Evolutionary conservation across 1,284 basidiomycete species (phyloP), one percentile per base, ranked within the genome.

Genomic region (Ganoderma lingzhi): DNA sequence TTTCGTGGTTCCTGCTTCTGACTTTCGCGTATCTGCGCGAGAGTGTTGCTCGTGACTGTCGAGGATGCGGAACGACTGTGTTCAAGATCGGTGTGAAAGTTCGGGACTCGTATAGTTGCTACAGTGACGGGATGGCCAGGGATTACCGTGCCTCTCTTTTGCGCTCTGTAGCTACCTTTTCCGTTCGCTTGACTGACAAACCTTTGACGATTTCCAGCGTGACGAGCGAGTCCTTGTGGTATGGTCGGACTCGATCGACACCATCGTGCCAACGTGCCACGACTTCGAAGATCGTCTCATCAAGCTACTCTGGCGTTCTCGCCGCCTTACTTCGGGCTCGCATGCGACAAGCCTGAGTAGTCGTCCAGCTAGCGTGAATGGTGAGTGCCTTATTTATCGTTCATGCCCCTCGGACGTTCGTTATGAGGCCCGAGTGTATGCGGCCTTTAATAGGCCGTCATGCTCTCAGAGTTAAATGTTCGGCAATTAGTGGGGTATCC

Each of bases 201-300:
- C 10, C 10, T 41, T 41, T 37, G 10, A 6, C 6, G 14, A 55
- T n/a, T 32, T 44, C 19, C 72, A 93, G 91, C 89, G 93, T 61
- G 88, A 90, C 78, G 93, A 95, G 75, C 86, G 89, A 37, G 88
- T 91, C 2, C 85, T 96, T 58, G 84, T 94, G 66, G 87, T 95
- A 53, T 96, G 94, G 94, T 87, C 88, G 41, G 93, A 95, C 78
- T 82, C 87, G 5, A 85, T 95, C 44, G 91, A 93, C 68, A 83
- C 81, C 62, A 91, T 95, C 77, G 87, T 93, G 70, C 88, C 91
- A 4, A 87, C 87, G 17, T 89, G 86, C 77, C 84, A 85, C 73
- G 91, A 92, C 64, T 90, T 96, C 70, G 93, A 96, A 75, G 90
- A 93, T 73, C 89, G 91, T 67, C 87, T 96, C 77, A 93, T 94